These are phyloP conservation scores for Cladosporium phlei DNA, from an alignment of 2,329 filamentous ascomycete species.

Conservation along the genomic window DNA sequence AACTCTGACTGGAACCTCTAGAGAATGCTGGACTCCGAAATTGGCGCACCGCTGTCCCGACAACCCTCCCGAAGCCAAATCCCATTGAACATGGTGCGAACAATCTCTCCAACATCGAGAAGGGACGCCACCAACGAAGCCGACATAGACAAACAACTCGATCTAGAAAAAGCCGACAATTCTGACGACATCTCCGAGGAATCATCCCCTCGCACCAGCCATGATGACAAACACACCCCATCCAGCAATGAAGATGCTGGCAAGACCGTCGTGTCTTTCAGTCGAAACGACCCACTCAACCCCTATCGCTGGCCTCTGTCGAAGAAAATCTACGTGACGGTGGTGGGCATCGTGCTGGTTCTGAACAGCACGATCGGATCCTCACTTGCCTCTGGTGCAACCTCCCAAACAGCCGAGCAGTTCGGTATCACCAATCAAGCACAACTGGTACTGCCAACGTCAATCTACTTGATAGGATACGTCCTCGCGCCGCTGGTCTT, in stretches of 20 bases:
- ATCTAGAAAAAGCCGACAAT: conserved; percentile 24
- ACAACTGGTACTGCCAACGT: conserved; percentile 44
- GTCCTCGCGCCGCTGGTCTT: conserved; percentile 41
- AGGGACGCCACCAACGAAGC: conserved; percentile 12
- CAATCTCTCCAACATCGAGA: not conserved
- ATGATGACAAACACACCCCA: not conserved
- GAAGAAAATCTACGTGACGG: conserved; percentile 53
- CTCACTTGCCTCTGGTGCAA: conserved; percentile 56
- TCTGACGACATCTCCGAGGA: conserved; percentile 24
- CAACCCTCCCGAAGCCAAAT: conserved; percentile 1
- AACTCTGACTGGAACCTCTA: too few relatives aligned
- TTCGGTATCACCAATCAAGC: conserved; percentile 50
- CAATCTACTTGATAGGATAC: conserved; percentile 48
- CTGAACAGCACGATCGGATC: conserved; percentile 66
- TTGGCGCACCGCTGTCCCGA: not conserved
- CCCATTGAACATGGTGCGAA: conserved; percentile 1
- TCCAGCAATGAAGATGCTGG: not conserved
- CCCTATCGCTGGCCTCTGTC: conserved; percentile 30
- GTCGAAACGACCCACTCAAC: conserved; percentile 30
- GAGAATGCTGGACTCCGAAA: not conserved
- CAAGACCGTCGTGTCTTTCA: conserved; percentile 29
- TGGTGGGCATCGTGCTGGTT: conserved; percentile 55
- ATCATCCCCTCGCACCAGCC: conserved; percentile 2
- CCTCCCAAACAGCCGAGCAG: conserved; percentile 52
- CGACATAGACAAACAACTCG: conserved; percentile 19